Evolutionary conservation across 257 asterid species (phyloP).

Genomic region (Scutellaria galericulata): DNA sequence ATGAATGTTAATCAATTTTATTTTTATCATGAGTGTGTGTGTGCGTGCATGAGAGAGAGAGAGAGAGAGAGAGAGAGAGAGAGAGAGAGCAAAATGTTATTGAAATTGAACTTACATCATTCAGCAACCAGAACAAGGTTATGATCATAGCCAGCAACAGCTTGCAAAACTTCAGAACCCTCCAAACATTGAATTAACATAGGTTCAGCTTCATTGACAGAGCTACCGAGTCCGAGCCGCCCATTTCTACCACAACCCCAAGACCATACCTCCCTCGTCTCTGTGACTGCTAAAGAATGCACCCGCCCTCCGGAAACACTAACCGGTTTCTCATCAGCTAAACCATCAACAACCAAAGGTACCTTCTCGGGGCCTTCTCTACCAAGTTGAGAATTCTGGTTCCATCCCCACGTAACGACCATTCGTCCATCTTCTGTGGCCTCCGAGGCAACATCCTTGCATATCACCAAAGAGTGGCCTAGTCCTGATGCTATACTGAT

Average conservation of each 20-base stretch:
- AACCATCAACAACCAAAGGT: constrained; percentile 58
- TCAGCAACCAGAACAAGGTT: constrained; percentile 66
- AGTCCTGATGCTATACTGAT: constrained; percentile 75
- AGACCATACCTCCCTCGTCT: constrained; percentile 64
- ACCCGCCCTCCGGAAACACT: constrained; percentile 80
- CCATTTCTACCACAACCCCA: constrained; percentile 99
- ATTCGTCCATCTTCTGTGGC: constrained; percentile 33
- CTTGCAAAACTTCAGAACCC: constrained; percentile 68
- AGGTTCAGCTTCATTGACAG: constrained; percentile 77
- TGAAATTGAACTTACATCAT: constrained; percentile 33
- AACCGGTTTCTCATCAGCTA: constrained; percentile 52
- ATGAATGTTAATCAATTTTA: neutral
- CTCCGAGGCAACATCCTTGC: constrained; percentile 43
- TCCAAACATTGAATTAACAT: constrained; percentile 64
- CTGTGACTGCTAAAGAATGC: constrained; percentile 73
- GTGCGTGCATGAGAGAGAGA: neutral
- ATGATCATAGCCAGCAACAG: constrained; percentile 89
- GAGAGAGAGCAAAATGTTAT: neutral
- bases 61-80: neutral
- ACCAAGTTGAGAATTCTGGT: constrained; percentile 77
- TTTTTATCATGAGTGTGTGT: neutral
- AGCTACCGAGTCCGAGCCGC: constrained; percentile 85
- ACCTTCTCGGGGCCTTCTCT: constrained; percentile 61
- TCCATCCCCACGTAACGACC: constrained; percentile 95
- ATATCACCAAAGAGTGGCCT: constrained; percentile 88